A percentile compares a stretch with the other conserved stretches of the same genome.
These are phyloP conservation scores for Macrolepiota albuminosa DNA, from an alignment of 768 basidiomycete species.

Conservation along the genomic window DNA sequence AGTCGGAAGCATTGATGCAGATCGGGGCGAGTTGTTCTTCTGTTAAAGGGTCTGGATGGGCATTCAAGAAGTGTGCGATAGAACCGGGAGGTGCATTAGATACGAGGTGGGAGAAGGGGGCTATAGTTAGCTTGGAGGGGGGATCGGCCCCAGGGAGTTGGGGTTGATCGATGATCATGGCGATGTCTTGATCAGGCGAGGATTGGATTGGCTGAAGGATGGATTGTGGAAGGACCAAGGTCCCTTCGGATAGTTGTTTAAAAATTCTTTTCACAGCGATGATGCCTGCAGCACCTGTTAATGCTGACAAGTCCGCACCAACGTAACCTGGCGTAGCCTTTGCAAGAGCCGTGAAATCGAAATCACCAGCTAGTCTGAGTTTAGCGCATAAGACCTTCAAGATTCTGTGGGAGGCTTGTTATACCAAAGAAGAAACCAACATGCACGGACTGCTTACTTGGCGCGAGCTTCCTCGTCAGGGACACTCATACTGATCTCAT, in stretches of 20 bases:
- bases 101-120: slow-evolving; percentile 27
- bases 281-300: slow-evolving; percentile 92
- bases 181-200: slow-evolving; percentile 26
- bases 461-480: slow-evolving; percentile 88
- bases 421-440: background rate
- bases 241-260: slow-evolving; percentile 66
- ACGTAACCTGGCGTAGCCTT: slow-evolving; percentile 97
- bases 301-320: slow-evolving; percentile 87
- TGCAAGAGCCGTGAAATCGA: slow-evolving; percentile 81
- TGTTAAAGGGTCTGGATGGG: slow-evolving; percentile 80
- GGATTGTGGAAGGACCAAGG: slow-evolving; percentile 48
- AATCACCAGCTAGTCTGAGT: slow-evolving; percentile 80
- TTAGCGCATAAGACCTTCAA: slow-evolving; percentile 80
- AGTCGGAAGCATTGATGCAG: slow-evolving; percentile 78
- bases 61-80: slow-evolving; percentile 85
- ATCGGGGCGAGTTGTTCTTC: slow-evolving; percentile 75
- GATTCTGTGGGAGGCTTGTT: slow-evolving; percentile 43
- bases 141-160: slow-evolving; percentile 5
- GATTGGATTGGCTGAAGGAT: slow-evolving; percentile 12
- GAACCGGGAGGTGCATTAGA: slow-evolving; percentile 42
- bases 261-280: slow-evolving; percentile 97
- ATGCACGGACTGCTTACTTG: slow-evolving; percentile 51
- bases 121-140: slow-evolving; percentile 1
- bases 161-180: slow-evolving; percentile 40
- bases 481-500: slow-evolving; percentile 97